Evolutionary conservation across 352 stramenopile species (phyloP), one percentile per base, ranked within the genome.

Genomic region (Phytophthora idaei): DNA sequence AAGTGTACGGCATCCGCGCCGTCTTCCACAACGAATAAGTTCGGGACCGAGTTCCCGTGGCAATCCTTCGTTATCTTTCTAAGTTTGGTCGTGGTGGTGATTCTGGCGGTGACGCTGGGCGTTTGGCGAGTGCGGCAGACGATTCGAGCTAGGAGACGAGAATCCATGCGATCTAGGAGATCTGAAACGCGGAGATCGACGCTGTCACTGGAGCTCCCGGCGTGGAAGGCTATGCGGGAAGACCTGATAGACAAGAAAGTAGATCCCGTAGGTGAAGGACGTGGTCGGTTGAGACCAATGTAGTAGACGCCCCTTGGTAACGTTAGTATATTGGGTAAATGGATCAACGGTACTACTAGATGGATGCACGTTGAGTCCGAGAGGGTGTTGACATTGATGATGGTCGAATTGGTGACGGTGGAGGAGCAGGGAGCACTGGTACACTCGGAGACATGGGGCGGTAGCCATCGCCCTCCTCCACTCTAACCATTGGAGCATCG

Each of bases 391-490:
- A 4, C 32, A 52, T 44, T 2, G 58, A 29, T 4, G 28, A 52
- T 5, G 31, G 36, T 37, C 47, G 65, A 45, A 45, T 31, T 47
- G 65, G 65, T 29, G 53, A 61, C 36, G 65, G 65, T 25, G 59
- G 65, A 31, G 60, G 41, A 1, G 65, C 65, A 29, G 59, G 59
- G 27, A 73, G 52, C 12, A 73, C 53, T 5, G 65, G 65, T 1
- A 73, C 65, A 36, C 62, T 79, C 2, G 78, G 78, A 42, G 78
- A 86, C 34, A 76, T 51, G 7, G 78, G 78, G 14, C 78, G 73
- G 28, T 81, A 86, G 0, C 73, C 63, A 28, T 83, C 77, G 5
- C 77, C 78, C 25, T 78, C 61, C 59, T 81, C 78, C 3, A 86
- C 61, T 5, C 69, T 53, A 4, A 83, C 37, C 15, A 57, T 58